A percentile compares a stretch with the other conserved stretches of the same genome.
phyloP scores from a whole-genome alignment of 257 asterid genomes.

The Leptodermis oblonga region DNA sequence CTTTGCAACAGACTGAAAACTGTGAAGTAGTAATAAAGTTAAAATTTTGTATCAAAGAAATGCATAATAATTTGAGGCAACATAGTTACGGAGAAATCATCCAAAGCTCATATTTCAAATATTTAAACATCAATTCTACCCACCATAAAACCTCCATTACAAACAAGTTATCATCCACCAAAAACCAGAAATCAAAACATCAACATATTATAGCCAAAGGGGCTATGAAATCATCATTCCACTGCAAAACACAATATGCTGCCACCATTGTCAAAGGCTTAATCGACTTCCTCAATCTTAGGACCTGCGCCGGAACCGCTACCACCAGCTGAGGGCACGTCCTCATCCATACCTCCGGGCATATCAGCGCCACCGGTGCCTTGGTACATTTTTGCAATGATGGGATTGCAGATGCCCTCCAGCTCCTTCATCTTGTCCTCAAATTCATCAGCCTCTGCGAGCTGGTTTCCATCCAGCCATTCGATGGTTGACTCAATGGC shows the following conservation, averaged over 20 bases:
- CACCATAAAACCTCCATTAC: neutral
- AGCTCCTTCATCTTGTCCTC: slow-evolving; percentile 41
- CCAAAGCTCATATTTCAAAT: too few relatives aligned
- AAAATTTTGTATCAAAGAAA: too few relatives aligned
- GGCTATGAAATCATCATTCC: neutral
- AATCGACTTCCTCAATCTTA: slow-evolving; percentile 38
- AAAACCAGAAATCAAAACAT: neutral
- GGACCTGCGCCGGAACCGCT: slow-evolving; percentile 29
- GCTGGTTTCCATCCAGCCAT: slow-evolving; percentile 33
- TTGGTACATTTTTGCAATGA: slow-evolving; percentile 36
- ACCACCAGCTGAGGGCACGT: slow-evolving; percentile 22
- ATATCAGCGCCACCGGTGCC: slow-evolving; percentile 25
- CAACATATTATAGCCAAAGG: neutral
- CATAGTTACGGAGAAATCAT: too few relatives aligned
- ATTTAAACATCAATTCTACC: too few relatives aligned
- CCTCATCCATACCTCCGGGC: slow-evolving; percentile 34
- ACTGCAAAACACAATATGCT: too few relatives aligned
- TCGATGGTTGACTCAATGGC: slow-evolving; percentile 25
- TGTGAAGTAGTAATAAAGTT: too few relatives aligned
- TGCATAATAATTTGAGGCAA: too few relatives aligned
- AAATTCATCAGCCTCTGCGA: slow-evolving; percentile 32
- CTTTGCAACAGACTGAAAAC: too few relatives aligned
- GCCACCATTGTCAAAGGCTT: neutral
- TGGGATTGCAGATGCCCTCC: slow-evolving; percentile 33
- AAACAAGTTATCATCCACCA: neutral